Conservation (phyloP, 768 basidiomycete genomes). For the Clitopilus hobsonii region DNA sequence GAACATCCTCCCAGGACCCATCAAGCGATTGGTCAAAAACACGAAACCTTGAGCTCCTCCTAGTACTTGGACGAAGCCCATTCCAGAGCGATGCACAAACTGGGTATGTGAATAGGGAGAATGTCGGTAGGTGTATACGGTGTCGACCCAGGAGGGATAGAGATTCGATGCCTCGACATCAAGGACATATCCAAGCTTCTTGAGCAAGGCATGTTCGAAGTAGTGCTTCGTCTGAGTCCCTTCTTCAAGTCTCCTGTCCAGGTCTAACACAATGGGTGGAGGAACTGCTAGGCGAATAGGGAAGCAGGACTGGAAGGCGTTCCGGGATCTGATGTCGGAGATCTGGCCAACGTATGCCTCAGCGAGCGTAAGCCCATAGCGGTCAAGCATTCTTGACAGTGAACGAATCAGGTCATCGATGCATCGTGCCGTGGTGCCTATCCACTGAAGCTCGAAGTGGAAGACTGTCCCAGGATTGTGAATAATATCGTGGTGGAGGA, state of each 20-base stretch:
- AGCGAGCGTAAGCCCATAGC: constrained; percentile 86
- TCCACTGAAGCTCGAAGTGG: constrained; percentile 97
- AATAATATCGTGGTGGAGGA: constrained; percentile 91
- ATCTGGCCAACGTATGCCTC: constrained; percentile 94
- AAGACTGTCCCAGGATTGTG: constrained; percentile 94
- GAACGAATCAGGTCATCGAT: constrained; percentile 84
- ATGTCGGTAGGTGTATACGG: constrained; percentile 86
- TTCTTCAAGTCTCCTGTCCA: constrained; percentile 65
- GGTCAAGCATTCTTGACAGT: constrained; percentile 80
- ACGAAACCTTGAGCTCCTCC: constrained; percentile 77
- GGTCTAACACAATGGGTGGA: constrained; percentile 66
- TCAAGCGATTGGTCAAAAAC: constrained; percentile 85
- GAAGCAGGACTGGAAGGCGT: constrained; percentile 89
- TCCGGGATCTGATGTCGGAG: constrained; percentile 76
- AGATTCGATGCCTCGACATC: constrained; percentile 75
- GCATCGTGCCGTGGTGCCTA: constrained; percentile 86
- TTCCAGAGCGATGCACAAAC: constrained; percentile 87
- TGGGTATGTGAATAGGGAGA: constrained; percentile 78
- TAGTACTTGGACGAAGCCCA: constrained; percentile 86
- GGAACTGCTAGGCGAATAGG: constrained; percentile 73
- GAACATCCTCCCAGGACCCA: constrained; percentile 66
- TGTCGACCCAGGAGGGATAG: constrained; percentile 80
- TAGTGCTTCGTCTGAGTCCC: constrained; percentile 63
- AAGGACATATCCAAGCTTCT: constrained; percentile 75
- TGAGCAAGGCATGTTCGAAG: constrained; percentile 77